Evolutionary conservation across 2,329 filamentous ascomycete genomes (phyloP).

Genomic region (Cercospora zeina): DNA sequence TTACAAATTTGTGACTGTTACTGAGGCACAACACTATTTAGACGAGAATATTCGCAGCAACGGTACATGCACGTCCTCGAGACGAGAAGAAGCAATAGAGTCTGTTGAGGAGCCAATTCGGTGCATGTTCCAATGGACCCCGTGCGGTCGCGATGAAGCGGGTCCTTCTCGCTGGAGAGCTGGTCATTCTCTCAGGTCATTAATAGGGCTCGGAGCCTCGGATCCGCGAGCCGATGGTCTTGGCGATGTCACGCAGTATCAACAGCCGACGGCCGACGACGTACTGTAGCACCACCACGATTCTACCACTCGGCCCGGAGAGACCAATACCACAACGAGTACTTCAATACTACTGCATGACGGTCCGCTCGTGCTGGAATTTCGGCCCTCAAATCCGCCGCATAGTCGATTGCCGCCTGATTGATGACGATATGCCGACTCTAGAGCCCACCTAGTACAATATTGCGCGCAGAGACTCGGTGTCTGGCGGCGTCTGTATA

Average conservation of each 20-base stretch:
- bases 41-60: too few relatives aligned
- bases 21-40: too few relatives aligned
- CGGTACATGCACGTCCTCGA: too few relatives aligned
- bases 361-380: not conserved
- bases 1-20: too few relatives aligned
- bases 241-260: not conserved
- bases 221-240: too few relatives aligned
- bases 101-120: too few relatives aligned
- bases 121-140: too few relatives aligned
- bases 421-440: not conserved
- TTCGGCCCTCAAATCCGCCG: not conserved
- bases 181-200: too few relatives aligned
- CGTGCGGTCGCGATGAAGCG: too few relatives aligned
- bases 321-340: not conserved
- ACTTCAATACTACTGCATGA: not conserved
- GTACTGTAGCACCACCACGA: not conserved
- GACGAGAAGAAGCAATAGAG: too few relatives aligned
- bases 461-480: not conserved
- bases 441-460: not conserved
- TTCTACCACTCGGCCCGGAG: not conserved
- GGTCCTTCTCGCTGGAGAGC: too few relatives aligned
- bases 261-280: not conserved
- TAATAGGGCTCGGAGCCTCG: too few relatives aligned
- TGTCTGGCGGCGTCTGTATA: not conserved
- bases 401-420: not conserved